phyloP scores from a whole-genome alignment of 257 asterid species.

The Gynochthodes officinalis region DNA sequence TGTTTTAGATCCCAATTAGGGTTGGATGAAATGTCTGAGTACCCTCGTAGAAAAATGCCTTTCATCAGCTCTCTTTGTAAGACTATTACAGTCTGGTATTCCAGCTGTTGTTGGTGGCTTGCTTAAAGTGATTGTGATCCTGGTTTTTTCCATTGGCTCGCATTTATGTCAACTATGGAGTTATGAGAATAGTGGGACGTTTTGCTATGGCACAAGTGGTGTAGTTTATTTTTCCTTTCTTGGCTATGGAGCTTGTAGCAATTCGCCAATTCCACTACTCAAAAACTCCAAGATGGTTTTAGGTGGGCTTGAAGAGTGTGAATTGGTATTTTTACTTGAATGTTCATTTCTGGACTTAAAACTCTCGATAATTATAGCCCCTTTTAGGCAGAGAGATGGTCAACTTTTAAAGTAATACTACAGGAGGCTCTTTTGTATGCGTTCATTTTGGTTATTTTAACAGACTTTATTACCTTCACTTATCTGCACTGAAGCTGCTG shows the following conservation, averaged over 20 bases:
- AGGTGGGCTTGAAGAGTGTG: not conserved
- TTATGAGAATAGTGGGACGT: not conserved
- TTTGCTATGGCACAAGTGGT: not conserved
- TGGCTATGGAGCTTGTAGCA: not conserved
- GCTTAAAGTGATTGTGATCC: not conserved
- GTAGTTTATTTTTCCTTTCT: too few species aligned
- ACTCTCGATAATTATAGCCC: too few species aligned
- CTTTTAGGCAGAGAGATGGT: too few species aligned
- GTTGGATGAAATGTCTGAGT: too few species aligned
- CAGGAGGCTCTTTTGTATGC: too few species aligned
- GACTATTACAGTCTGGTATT: not conserved
- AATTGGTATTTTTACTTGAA: not conserved
- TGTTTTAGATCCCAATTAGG: not conserved
- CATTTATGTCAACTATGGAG: not conserved
- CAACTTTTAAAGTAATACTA: too few species aligned
- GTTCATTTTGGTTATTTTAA: too few species aligned
- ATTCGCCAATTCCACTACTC: not conserved
- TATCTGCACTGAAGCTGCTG: too few species aligned
- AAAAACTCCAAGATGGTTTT: not conserved
- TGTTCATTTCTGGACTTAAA: not conserved
- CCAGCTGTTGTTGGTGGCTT: not conserved
- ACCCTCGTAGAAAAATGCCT: not conserved
- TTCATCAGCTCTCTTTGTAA: not conserved
- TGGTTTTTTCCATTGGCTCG: not conserved
- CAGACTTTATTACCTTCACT: too few species aligned